Evolutionary conservation across 768 basidiomycete species (phyloP), one percentile per base, ranked within the genome.

Genomic region (Mycena metata): DNA sequence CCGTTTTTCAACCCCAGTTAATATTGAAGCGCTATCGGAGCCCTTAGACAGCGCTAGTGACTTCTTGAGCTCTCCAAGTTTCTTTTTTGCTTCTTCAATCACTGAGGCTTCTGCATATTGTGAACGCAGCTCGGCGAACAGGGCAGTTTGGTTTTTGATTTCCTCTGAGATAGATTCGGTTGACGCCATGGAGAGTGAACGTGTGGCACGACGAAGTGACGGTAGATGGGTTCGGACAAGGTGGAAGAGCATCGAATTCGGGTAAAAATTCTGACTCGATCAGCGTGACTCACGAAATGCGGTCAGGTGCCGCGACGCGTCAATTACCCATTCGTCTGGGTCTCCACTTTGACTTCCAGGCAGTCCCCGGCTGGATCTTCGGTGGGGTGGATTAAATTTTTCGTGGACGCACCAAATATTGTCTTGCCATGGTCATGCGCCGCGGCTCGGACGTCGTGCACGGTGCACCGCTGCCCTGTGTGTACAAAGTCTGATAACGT

Each of bases 21-120:
- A 76, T 56, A 77, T 64, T 41, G 63, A 72, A 78, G 84, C 56
- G 76, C 82, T 83, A 56, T 83, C 80, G 45, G 80, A 78, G 45
- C 79, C 75, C 43, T 79, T 82, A 33, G 85, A 78, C 64, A 84
- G 75, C 1, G 83, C 87, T 46, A 89, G 75, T 16, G 82, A 75
- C 72, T 85, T 88, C 83, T 92, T 91, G 63, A 94, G 79, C 33
- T 94, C 91, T 0, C 88, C 87, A 17, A 95, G 83, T 66, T 83
- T 88, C 81, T 90, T 91, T 81, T 86, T 90, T 17, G 87, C 87
- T 41, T 89, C 89, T 24, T 92, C 89, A 42, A 93, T 72, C 11
- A 78, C 72, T 4, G 81, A 72, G 1, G 82, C 71, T 60, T 91
- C 87, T 1, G 86, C 85, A 51, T 85, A 86, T 17, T 87, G 83